Conservation (phyloP, 1,139 yeast species). For the Lodderomyces margitis region DNA sequence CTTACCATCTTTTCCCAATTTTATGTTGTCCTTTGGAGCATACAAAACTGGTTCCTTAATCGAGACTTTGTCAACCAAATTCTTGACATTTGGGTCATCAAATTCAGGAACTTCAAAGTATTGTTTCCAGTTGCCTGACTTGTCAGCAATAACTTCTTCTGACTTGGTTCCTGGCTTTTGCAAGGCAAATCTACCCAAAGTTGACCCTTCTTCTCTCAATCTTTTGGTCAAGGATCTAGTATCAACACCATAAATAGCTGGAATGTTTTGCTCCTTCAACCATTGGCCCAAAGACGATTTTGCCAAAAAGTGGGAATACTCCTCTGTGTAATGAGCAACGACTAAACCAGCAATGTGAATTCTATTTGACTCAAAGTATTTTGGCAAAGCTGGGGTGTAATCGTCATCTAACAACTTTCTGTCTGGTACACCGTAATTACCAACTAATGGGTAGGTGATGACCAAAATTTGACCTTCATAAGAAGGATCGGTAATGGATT, state of each 20-base stretch:
- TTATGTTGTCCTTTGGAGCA: slow-evolving; percentile 51
- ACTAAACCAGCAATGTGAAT: slow-evolving; percentile 97
- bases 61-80: slow-evolving; percentile 91
- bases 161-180: slow-evolving; percentile 48
- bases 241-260: slow-evolving; percentile 97
- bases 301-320: slow-evolving; percentile 92
- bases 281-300: slow-evolving; percentile 88
- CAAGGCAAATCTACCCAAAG: slow-evolving; percentile 79
- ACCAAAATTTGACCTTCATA: slow-evolving; percentile 97
- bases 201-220: slow-evolving; percentile 89
- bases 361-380: slow-evolving; percentile 85
- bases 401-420: slow-evolving; percentile 71
- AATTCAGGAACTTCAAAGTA: slow-evolving; percentile 79
- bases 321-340: slow-evolving; percentile 95
- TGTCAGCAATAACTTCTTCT: slow-evolving; percentile 26
- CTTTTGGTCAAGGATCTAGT: slow-evolving; percentile 93
- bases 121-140: slow-evolving; percentile 49
- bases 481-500: slow-evolving; percentile 97
- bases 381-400: slow-evolving; percentile 73
- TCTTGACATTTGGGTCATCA: slow-evolving; percentile 89
- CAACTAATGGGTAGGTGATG: slow-evolving; percentile 93
- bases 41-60: slow-evolving; percentile 71
- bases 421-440: slow-evolving; percentile 99
- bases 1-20: slow-evolving; percentile 67
- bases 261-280: slow-evolving; percentile 88